Base-by-base conservation (phyloP, 345 rosid species). In the Rhodomyrtus tomentosa region DNA sequence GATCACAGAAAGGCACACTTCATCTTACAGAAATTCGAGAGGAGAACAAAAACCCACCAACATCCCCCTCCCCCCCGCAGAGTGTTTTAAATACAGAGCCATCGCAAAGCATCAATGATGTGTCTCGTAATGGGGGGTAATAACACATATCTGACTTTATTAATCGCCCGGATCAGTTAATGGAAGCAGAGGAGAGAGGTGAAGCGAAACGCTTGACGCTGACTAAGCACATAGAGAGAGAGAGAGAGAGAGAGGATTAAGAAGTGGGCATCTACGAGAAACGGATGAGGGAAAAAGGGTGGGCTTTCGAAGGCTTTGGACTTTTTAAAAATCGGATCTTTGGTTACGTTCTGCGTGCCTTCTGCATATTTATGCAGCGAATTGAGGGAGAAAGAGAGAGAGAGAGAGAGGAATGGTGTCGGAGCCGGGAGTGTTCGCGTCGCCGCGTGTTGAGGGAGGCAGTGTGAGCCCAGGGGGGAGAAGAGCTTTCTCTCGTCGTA, bases 361-460 rank as follows among this genome's bases (percentile, higher is more conserved):
- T 8, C 54, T 5, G 76, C 22, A 24, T 3, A 32, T 40, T 50
- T 68, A 16, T 38, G 81, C 68, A 51, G 84, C 27, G 84, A 86
- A 86, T 29, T 24, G 86, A 74, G 25, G 81, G 11, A 51, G 12
- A 32, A 3, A 32, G 42, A 16, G 40, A 53, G 32, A 16, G 48
- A 15, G 40, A 12, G 21, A 36, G 15, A 1, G 11, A 21, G 42
- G 27, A 32, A 84, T 48, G 84, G 86, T 85, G 92, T 85, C 88
- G 88, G 81, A 81, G 62, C 82, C 9, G 45, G 11, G 86, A 62
- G 68, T 38, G 50, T 40, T 86, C 89, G 91, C 81, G 72, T 84
- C 92, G 92, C 92, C 92, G 91, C 92, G 92, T 90, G 92, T 86
- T 51, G 58, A 1, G 62, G 83, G 14, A 38, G 12, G 55, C 86